Conservation (phyloP, 169 alveolate genomes). For the Plasmodium malariae region DNA sequence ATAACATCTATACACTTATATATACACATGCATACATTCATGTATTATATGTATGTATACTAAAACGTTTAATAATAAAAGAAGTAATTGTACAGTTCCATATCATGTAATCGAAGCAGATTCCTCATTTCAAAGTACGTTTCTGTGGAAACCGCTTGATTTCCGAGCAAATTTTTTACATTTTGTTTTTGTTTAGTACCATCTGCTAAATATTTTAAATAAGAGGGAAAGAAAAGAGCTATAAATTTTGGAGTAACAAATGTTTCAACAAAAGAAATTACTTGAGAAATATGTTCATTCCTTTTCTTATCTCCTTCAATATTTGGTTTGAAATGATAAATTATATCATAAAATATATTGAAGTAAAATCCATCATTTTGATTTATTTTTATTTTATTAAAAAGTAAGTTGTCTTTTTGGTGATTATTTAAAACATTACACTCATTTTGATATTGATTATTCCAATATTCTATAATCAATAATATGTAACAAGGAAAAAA, state of each 20-base stretch:
- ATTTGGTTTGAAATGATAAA: slow-evolving; percentile 13
- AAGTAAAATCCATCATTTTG: slow-evolving; percentile 13
- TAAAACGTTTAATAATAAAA: slow-evolving; percentile 30
- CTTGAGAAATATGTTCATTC: slow-evolving; percentile 25
- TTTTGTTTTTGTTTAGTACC: slow-evolving; percentile 58
- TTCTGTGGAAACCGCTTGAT: slow-evolving; percentile 66
- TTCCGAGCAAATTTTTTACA: slow-evolving; percentile 55
- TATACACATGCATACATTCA: not conserved
- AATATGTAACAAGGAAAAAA: slow-evolving; percentile 60
- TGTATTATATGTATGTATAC: no score
- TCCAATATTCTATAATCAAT: slow-evolving; percentile 59
- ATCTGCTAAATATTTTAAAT: slow-evolving; percentile 47
- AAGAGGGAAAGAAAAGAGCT: slow-evolving; percentile 73
- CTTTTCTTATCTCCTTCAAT: not conserved
- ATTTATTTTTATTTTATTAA: not conserved
- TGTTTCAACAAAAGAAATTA: slow-evolving; percentile 60
- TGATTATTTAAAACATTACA: not conserved
- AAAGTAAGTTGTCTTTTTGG: not conserved
- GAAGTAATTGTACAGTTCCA: slow-evolving; percentile 52
- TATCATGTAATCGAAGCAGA: slow-evolving; percentile 53
- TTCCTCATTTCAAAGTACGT: slow-evolving; percentile 71
- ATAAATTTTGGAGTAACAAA: slow-evolving; percentile 76
- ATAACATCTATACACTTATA: no score
- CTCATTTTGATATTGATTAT: not conserved
- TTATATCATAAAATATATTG: slow-evolving; percentile 38